Percentiles rank a stretch among this genome's conserved stretches.
These are phyloP conservation scores for Boletus vinaceobasis DNA, from an alignment of 768 basidiomycete species.

Conservation along the genomic window DNA sequence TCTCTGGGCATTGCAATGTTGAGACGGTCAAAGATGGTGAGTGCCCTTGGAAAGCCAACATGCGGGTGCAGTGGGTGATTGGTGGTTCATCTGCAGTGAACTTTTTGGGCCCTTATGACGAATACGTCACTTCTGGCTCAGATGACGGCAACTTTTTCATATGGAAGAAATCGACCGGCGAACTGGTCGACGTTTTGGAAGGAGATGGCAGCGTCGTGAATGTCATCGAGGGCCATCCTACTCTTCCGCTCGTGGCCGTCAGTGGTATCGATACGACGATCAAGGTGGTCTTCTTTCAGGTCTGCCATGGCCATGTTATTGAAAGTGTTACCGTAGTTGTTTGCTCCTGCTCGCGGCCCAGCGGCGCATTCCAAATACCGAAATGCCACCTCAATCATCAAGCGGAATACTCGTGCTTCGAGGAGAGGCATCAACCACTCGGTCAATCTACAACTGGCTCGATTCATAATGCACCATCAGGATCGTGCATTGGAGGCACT, in stretches of 20 bases:
- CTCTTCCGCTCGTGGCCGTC: slow-evolving; percentile 76
- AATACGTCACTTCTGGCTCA: slow-evolving; percentile 78
- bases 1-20: slow-evolving; percentile 69
- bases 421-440: slow-evolving; percentile 18
- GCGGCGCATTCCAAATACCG: slow-evolving; percentile 54
- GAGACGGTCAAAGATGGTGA: slow-evolving; percentile 86
- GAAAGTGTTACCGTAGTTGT: slow-evolving; percentile 45
- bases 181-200: slow-evolving; percentile 73
- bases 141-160: slow-evolving; percentile 88
- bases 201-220: slow-evolving; percentile 83
- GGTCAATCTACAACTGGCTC: slow-evolving; percentile 25
- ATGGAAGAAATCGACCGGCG: slow-evolving; percentile 70
- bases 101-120: slow-evolving; percentile 75
- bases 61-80: neutral
- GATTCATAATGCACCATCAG: slow-evolving; percentile 32
- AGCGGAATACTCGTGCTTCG: slow-evolving; percentile 46
- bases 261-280: slow-evolving; percentile 85
- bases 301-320: neutral
- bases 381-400: slow-evolving; percentile 53
- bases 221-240: slow-evolving; percentile 79
- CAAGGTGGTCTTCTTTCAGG: slow-evolving; percentile 49
- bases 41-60: slow-evolving; percentile 17
- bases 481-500: slow-evolving; percentile 22
- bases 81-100: slow-evolving; percentile 52
- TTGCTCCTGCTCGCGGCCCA: slow-evolving; percentile 50